Evolutionary conservation across 2,329 filamentous ascomycete species (phyloP).

Genomic region (Dactylellina haptotyla): DNA sequence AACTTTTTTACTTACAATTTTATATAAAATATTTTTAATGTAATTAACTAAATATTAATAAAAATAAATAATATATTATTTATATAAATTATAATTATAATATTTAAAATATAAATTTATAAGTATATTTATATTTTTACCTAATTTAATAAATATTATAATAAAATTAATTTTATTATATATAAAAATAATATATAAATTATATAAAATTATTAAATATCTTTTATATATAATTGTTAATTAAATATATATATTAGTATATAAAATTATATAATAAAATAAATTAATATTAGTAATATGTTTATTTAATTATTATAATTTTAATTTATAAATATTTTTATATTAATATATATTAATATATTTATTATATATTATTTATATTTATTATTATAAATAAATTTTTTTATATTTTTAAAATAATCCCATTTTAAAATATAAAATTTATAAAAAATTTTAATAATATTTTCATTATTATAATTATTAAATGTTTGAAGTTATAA

Average conservation of each 20-base stretch:
- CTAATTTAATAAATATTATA: background rate
- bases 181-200: background rate
- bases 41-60: no score
- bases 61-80: background rate
- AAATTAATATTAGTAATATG: background rate
- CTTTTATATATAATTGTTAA: background rate
- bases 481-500: no score
- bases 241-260: background rate
- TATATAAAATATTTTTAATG: no score
- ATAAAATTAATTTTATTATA: background rate
- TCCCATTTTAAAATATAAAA: background rate
- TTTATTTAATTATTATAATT: no score
- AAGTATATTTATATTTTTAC: background rate
- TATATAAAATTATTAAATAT: background rate
- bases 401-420: background rate
- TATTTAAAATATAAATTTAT: no score
- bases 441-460: background rate
- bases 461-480: background rate
- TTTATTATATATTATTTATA: no score
- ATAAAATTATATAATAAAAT: background rate
- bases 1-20: no score
- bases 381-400: no score
- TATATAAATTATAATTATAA: background rate
- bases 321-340: no score
- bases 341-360: no score